Conservation (phyloP, 495 filamentous ascomycete genomes). For the Coniosporium apollinis region DNA sequence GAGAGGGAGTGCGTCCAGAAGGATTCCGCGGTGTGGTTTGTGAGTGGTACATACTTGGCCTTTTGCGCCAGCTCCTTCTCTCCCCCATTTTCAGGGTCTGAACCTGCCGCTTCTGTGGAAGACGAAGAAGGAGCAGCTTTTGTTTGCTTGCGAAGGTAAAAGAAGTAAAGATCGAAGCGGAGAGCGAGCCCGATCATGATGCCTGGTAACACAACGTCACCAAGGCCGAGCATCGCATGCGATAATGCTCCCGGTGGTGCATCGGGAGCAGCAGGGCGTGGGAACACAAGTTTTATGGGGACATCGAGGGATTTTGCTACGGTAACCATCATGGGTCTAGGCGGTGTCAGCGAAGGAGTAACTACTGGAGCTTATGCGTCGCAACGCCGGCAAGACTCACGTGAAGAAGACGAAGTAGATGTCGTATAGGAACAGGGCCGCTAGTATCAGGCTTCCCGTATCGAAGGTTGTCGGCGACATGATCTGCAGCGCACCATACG, state of each 20-base stretch:
- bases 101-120: neutral
- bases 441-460: constrained; percentile 63
- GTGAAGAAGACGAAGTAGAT: constrained; percentile 97
- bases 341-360: neutral
- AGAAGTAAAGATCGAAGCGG: constrained; percentile 75
- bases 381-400: constrained; percentile 21
- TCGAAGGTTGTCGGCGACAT: constrained; percentile 83
- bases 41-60: constrained; percentile 41
- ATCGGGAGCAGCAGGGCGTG: constrained; percentile 35
- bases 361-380: no score
- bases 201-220: constrained; percentile 87
- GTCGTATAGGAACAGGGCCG: constrained; percentile 79
- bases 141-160: constrained; percentile 48
- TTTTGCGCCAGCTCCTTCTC: constrained; percentile 19
- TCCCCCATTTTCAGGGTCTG: constrained; percentile 7
- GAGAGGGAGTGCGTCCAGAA: constrained; percentile 50
- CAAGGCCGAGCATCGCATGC: constrained; percentile 72
- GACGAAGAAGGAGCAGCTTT: neutral
- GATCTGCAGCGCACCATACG: constrained; percentile 62
- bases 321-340: constrained; percentile 74
- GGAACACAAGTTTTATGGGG: constrained; percentile 85
- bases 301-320: constrained; percentile 83
- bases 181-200: constrained; percentile 79
- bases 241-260: constrained; percentile 22
- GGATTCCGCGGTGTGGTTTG: constrained; percentile 64